phyloP scores from a whole-genome alignment of 768 basidiomycete genomes.

The Leccinum olivaceopallidum region DNA sequence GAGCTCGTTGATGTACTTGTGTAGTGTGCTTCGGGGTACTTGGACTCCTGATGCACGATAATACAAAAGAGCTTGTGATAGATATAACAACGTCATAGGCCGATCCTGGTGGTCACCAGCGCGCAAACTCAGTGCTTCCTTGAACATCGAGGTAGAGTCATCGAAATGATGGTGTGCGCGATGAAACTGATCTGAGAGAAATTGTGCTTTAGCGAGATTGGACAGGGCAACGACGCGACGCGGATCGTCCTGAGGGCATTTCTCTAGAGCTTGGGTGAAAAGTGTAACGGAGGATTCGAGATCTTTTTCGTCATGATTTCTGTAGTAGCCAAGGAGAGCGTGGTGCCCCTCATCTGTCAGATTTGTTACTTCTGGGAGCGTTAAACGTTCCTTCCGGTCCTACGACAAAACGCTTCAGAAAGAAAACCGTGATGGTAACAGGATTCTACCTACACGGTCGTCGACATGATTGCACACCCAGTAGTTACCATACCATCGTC shows the following conservation, averaged over 20 bases:
- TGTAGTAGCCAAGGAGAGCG: background rate
- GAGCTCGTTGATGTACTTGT: no score
- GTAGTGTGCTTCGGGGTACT: no score
- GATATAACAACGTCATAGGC: background rate
- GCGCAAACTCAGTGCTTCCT: constrained; percentile 13
- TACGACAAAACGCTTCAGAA: background rate
- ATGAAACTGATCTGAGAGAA: background rate
- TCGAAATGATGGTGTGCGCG: background rate
- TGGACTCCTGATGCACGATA: no score
- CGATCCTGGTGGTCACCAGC: constrained; percentile 10
- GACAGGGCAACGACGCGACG: constrained; percentile 4
- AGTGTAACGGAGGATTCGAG: background rate
- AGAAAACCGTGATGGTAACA: background rate
- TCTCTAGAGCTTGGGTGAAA: constrained; percentile 7
- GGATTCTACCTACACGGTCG: background rate
- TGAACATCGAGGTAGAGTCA: constrained; percentile 2
- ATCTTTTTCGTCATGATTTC: background rate
- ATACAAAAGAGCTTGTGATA: no score
- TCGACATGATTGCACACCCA: background rate
- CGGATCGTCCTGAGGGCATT: constrained; percentile 1
- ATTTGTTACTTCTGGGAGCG: background rate
- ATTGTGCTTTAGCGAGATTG: constrained; percentile 11
- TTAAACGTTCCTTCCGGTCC: background rate
- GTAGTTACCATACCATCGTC: background rate
- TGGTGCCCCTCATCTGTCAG: constrained; percentile 7